Conservation (phyloP, 805 yeast species). For the Yamadazyma kitorensis region DNA sequence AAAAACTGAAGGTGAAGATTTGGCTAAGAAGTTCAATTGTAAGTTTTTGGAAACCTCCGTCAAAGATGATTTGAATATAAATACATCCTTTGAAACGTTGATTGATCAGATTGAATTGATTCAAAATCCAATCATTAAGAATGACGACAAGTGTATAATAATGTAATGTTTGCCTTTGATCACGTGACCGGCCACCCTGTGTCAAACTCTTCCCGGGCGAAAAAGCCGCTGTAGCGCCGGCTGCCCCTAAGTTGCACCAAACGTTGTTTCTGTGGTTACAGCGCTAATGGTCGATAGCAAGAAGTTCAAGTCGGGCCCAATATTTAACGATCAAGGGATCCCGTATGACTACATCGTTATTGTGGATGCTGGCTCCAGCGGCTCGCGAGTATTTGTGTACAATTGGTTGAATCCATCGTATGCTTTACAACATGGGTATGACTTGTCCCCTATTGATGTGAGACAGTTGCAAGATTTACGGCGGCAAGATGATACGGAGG, state of each 20-base stretch:
- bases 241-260: background rate
- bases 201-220: background rate
- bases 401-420: constrained; percentile 47
- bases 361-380: constrained; percentile 66
- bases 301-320: constrained; percentile 26
- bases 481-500: constrained; percentile 10
- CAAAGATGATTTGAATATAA: constrained; percentile 41
- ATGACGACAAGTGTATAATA: constrained; percentile 52
- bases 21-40: constrained; percentile 45
- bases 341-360: constrained; percentile 61
- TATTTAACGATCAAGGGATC: constrained; percentile 37
- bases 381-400: constrained; percentile 60
- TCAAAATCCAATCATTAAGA: constrained; percentile 49
- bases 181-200: background rate
- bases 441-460: constrained; percentile 10
- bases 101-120: constrained; percentile 55
- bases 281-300: background rate
- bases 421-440: constrained; percentile 21
- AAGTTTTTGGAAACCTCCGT: constrained; percentile 50
- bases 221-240: background rate
- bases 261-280: background rate
- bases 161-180: constrained; percentile 4
- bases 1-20: constrained; percentile 47
- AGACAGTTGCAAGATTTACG: no score
- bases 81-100: constrained; percentile 59